phyloP scores from a whole-genome alignment of 805 yeast genomes.

The Yamadazyma sp. region DNA sequence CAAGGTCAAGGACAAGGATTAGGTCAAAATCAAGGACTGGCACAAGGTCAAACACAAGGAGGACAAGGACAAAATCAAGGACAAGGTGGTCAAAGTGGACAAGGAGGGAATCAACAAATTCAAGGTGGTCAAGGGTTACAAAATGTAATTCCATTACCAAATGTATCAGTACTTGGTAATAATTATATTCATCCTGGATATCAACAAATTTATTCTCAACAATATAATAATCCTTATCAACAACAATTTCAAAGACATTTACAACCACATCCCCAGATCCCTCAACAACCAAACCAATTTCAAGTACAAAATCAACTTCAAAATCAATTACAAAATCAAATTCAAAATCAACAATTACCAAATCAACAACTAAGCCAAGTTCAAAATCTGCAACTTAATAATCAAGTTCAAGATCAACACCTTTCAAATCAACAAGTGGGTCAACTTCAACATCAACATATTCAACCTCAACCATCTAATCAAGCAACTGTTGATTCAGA shows the following conservation, averaged over 20 bases:
- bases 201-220: constrained; percentile 14
- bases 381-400: constrained; percentile 1
- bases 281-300: constrained; percentile 10
- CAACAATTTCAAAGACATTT: constrained; percentile 14
- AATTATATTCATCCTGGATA: constrained; percentile 12
- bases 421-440: constrained; percentile 9
- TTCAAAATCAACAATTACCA: constrained; percentile 9
- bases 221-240: constrained; percentile 16
- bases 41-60: constrained; percentile 1
- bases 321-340: constrained; percentile 12
- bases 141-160: constrained; percentile 9
- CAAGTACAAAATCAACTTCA: constrained; percentile 10
- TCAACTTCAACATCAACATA: constrained; percentile 9
- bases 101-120: too few relatives aligned
- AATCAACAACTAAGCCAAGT: constrained; percentile 11
- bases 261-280: constrained; percentile 12
- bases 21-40: not conserved
- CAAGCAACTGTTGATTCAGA: constrained; percentile 3
- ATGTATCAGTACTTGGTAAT: constrained; percentile 6
- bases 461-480: constrained; percentile 6
- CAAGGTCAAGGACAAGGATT: constrained; percentile 1
- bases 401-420: constrained; percentile 8
- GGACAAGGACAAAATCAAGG: constrained; percentile 1
- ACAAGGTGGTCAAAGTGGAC: too few relatives aligned
- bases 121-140: constrained; percentile 3